Evolutionary conservation across 2,329 filamentous ascomycete species (phyloP).

Genomic region (Arachnomyces sp.): DNA sequence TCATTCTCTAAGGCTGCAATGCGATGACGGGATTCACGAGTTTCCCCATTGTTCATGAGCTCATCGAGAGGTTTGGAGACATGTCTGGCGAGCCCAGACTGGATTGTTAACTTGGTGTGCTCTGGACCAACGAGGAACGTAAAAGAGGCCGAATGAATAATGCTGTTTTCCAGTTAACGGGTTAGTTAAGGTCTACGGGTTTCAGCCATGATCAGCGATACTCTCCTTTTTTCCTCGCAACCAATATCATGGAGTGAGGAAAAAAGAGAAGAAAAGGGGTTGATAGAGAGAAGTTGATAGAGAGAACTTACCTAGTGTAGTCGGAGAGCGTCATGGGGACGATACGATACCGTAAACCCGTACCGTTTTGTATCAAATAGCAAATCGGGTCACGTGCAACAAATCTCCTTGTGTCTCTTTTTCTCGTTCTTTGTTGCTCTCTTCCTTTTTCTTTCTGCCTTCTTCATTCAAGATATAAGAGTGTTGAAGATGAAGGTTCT

Average conservation of each 20-base stretch:
- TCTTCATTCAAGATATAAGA: no score
- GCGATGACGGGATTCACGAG: conserved; percentile 37
- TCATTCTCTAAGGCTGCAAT: conserved; percentile 39
- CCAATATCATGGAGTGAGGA: not conserved
- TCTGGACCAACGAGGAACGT: conserved; percentile 40
- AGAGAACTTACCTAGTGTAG: no score
- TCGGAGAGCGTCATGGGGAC: no score
- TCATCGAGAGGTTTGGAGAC: conserved; percentile 37
- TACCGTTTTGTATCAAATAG: no score
- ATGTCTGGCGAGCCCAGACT: conserved; percentile 37
- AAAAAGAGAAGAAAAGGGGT: no score
- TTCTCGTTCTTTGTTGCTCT: no score
- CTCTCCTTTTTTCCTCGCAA: not conserved
- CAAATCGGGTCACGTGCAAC: no score
- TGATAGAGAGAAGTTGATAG: no score
- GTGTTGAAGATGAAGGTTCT: no score
- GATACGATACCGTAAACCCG: no score
- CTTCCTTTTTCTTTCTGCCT: no score
- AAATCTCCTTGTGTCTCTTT: no score
- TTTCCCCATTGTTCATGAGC: conserved; percentile 41
- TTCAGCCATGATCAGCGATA: conserved; percentile 9
- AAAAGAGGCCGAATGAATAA: conserved; percentile 38
- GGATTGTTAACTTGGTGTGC: conserved; percentile 41
- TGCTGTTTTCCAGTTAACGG: conserved; percentile 24
- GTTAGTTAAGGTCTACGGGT: conserved; percentile 3